Base-by-base conservation (phyloP, 495 filamentous ascomycete species). In the Trichoderma parareesei region DNA sequence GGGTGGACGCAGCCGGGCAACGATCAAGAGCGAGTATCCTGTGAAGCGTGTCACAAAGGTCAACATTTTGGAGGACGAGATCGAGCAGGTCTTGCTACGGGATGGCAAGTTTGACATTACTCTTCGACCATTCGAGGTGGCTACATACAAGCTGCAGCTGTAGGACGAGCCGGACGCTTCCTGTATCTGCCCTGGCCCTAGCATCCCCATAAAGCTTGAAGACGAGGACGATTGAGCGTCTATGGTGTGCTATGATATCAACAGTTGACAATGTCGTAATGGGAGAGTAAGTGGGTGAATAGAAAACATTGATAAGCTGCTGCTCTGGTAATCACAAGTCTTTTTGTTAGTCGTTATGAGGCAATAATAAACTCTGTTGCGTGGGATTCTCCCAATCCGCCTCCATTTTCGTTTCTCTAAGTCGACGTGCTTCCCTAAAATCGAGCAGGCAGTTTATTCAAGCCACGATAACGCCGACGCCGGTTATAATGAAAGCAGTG, bases 101-200 rank as follows among this genome's bases (percentile, higher is more conserved):
- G 75, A 79, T n/a, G 77, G 79, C 4, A 72, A 76, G 69, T 82
- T 90, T 49, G 71, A 79, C 60, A 81, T 98, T 68, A 82, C 87
- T 43, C 69, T 97, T 67, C 82, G 87, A 75, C 85, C 93, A 37
- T 98, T 96, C 76, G 94, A 98, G 82, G 89, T 98, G 38, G 90
- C 87, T 38, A 96, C 90, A 1, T 96, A 83, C 72, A 85, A 89
- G 71, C 77, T 97, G 69, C 85, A 90, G 72, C 71, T 98, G 69
- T 88, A 61, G 68, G 63, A 10, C 2, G 14, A 6, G 41, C 9
- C 13, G 37, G 53, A 57, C 1, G 8, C 53, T n/a, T 33, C 18
- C 20, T 55, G 40, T 48, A 18, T 38, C 11, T 57, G 53, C 33
- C 53, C 53, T 14, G 27, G 6, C 11, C 37, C 53, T 35, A 57